Evolutionary conservation across 2,329 filamentous ascomycete species (phyloP), one percentile per base, ranked within the genome.

Genomic region (Lecanicillium sp.): DNA sequence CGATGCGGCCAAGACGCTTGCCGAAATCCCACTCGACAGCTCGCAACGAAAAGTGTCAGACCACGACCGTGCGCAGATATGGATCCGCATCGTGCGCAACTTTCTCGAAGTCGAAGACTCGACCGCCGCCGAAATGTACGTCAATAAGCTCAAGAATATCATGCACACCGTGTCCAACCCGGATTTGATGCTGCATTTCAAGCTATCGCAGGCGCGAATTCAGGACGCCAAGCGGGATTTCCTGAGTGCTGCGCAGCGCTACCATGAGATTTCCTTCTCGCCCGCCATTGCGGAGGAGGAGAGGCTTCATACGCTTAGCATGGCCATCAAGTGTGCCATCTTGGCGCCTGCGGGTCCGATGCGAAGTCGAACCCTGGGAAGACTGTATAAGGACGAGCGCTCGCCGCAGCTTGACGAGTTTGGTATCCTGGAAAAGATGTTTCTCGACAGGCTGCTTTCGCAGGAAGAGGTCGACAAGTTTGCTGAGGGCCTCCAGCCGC

Each of bases 341-440:
- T 75, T 98, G 3, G 89, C 89, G 0, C 90, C 90, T 2, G 92
- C 92, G 0, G 92, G 92, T 0, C 92, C 92, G 1, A 72, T 81
- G 53, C 80, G 92, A 38, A 87, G 83, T 45, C 78, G 85, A 33
- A 80, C 82, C 31, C 73, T 98, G 14, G 86, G 80, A 4, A 80
- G 84, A 38, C 68, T 98, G 12, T 95, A 95, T 73, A 95, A 94
- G 61, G 92, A 98, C 60, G 92, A 96, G 48, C 78, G 92, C 20
- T 75, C 85, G 0, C 68, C 71, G 4, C 75, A 80, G 35, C 75
- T 92, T 3, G 76, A 82, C 22, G 86, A 96, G 62, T 90, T 84
- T 55, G 71, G 78, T 35, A 95, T 98, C 38, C 68, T 98, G 12
- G 92, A 96, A 67, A 96, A 96, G 69, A 96, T 98, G 78, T 95